Evolutionary conservation across 1,139 yeast species (phyloP), one percentile per base, ranked within the genome.

Genomic region (Lodderomyces orthopsilosis): DNA sequence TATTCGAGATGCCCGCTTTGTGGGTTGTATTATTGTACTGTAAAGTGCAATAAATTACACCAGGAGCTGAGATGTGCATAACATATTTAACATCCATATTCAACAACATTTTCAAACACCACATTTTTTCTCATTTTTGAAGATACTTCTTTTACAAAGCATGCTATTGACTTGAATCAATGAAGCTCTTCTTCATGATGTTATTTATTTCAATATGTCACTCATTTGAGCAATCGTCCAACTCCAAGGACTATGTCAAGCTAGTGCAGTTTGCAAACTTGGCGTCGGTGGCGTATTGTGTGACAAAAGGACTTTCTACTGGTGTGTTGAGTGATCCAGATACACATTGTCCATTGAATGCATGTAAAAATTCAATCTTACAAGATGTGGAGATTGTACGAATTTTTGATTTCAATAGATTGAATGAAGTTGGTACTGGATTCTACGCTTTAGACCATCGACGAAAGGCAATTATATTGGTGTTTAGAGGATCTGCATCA

Each of bases 401-500:
- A 22, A 60, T 70, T 1, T 70, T 71, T 47, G 59, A 66, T 46
- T 68, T 68, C 43, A 75, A 74, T 35, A 65, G 64, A 8, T 54
- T 64, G 48, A 69, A 70, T 8, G 74, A 73, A 35, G 68, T 78
- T 7, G 83, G 86, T 0, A 70, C 83, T 1, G 86, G 79, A 4
- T 69, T 59, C 48, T 62, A 74, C 41, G 81, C 76, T 1, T 52
- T 70, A 6, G 80, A 81, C 52, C 56, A 62, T 14, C 38, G 46
- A 4, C 44, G 56, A 18, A 54, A 67, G 44, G 57, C 66, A 49
- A 59, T 83, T 24, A 46, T 72, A 44, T 52, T 77, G 47, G 68
- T 63, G 28, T 77, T 81, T 46, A 69, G 86, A 58, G 88, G 89
- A 2, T 77, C 85, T 0, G 66, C 79, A 1, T 70, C 83, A 5